Evolutionary conservation across 805 yeast species (phyloP).

Genomic region (Teunomyces atbi): DNA sequence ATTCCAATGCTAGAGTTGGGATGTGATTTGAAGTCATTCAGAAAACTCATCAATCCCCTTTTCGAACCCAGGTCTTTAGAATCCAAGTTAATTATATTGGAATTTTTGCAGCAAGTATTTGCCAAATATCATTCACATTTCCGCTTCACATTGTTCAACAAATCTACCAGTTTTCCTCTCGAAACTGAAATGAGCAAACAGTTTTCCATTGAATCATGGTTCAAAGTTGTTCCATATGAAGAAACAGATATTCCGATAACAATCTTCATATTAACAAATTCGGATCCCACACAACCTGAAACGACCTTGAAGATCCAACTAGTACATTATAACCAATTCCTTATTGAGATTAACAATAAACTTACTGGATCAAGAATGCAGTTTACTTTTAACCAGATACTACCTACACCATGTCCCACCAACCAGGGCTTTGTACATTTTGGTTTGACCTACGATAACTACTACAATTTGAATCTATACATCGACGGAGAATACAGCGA

Average conservation of each 20-base stretch:
- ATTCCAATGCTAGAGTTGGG: slow-evolving; percentile 34
- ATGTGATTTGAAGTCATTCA: slow-evolving; percentile 22
- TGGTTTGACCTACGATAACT: slow-evolving; percentile 36
- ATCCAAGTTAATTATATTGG: slow-evolving; percentile 17
- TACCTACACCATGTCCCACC: slow-evolving; percentile 12
- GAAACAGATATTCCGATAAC: slow-evolving; percentile 11
- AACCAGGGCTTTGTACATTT: slow-evolving; percentile 28
- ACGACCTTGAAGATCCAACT: slow-evolving; percentile 28
- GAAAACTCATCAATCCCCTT: slow-evolving; percentile 19
- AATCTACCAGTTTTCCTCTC: slow-evolving; percentile 21
- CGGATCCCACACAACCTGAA: slow-evolving; percentile 17
- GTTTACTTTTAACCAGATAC: slow-evolving; percentile 33
- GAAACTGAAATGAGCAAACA: slow-evolving; percentile 14
- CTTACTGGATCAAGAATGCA: slow-evolving; percentile 25
- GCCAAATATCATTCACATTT: slow-evolving; percentile 25
- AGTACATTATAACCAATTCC: slow-evolving; percentile 27
- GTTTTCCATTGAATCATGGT: slow-evolving; percentile 42
- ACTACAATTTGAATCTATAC: slow-evolving; percentile 41
- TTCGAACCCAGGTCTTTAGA: slow-evolving; percentile 6
- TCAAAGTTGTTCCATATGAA: slow-evolving; percentile 24
- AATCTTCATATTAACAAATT: slow-evolving; percentile 27
- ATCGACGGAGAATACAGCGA: slow-evolving; percentile 51
- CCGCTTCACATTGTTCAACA: slow-evolving; percentile 27
- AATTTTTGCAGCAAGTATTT: slow-evolving; percentile 21
- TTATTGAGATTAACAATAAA: slow-evolving; percentile 26